Base-by-base conservation (phyloP, 2,329 filamentous ascomycete species). In the Phialocephala sp. region DNA sequence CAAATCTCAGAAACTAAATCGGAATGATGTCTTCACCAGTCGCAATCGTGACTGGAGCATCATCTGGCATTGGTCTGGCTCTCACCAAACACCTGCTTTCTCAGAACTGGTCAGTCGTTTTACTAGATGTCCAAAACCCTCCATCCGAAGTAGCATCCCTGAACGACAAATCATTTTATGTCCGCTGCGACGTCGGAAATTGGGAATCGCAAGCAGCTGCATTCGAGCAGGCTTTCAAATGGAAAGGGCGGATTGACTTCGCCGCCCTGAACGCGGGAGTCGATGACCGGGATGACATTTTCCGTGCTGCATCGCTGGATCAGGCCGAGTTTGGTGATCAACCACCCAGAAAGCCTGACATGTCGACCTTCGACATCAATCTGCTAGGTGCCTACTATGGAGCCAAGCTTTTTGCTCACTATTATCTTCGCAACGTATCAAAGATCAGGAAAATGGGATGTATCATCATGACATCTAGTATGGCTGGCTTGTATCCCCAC, bases 11-110 rank as follows among this genome's bases (percentile, higher is more conserved):
- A n/a, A 41, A 8, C 15, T 14, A 41, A 14, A 14, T 41, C 37
- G 12, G 9, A 41, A 32, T 6, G 18, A 70, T 68, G 68, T 67
- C 65, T 4, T 66, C 62, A 50, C 77, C 78, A 11, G 77, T 81
- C 39, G 80, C 79, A 8, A 76, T 82, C n/a, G 74, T 82, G 20
- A 82, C 81, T 24, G 81, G 80, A 20, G 80, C 76, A 24, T 79
- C 76, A 56, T 80, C 78, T 60, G 81, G 81, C 64, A 81, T 82
- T 52, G 80, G 80, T 55, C 77, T 81, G 22, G 78, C 78, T 11
- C 72, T 81, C 11, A 79, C 80, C 20, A 78, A 77, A 20, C 78
- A 81, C 64, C 77, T 83, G 24, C 69, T 78, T 61, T 64, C 72
- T 45, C 75, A 77, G 64, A 68, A 71, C 67, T 83, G 77, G 75